phyloP scores from a whole-genome alignment of 2,329 filamentous ascomycete genomes.

The Metarhizium rileyi region DNA sequence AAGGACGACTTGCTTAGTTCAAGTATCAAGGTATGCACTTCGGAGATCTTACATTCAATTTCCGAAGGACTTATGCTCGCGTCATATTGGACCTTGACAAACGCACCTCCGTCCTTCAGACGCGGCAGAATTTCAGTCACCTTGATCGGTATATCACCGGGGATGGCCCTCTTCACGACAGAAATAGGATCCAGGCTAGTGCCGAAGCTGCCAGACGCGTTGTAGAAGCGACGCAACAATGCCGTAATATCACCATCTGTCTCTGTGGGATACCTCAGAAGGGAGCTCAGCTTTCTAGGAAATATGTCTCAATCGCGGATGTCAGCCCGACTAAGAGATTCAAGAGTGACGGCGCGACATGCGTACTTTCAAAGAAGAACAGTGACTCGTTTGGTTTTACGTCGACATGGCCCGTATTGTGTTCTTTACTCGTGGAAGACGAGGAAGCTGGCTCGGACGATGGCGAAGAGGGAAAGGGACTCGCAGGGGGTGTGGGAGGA shows the following conservation, averaged over 20 bases:
- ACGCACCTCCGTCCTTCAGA: slow-evolving; percentile 85
- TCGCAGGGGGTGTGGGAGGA: neutral
- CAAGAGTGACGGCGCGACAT: neutral
- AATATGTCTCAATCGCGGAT: slow-evolving; percentile 61
- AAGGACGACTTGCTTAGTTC: neutral
- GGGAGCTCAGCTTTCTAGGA: slow-evolving; percentile 56
- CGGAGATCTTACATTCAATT: slow-evolving; percentile 27
- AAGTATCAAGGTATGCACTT: neutral
- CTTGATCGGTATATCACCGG: slow-evolving; percentile 50
- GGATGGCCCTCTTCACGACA: slow-evolving; percentile 52
- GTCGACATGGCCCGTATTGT: slow-evolving; percentile 74
- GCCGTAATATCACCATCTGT: slow-evolving; percentile 39
- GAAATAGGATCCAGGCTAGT: slow-evolving; percentile 42
- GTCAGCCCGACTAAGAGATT: neutral
- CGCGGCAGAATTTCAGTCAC: slow-evolving; percentile 76
- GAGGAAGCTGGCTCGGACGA: slow-evolving; percentile 6
- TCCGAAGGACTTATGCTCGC: slow-evolving; percentile 27
- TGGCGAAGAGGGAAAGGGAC: neutral
- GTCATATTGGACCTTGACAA: slow-evolving; percentile 68
- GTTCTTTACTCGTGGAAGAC: slow-evolving; percentile 34
- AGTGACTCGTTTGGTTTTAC: slow-evolving; percentile 68
- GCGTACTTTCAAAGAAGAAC: slow-evolving; percentile 79
- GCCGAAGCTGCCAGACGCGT: slow-evolving; percentile 36
- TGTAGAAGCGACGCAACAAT: slow-evolving; percentile 43
- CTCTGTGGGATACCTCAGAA: slow-evolving; percentile 37